Evolutionary conservation across 2,329 filamentous ascomycete species (phyloP), one percentile per base, ranked within the genome.

Genomic region (Aurifilum marmelostoma): DNA sequence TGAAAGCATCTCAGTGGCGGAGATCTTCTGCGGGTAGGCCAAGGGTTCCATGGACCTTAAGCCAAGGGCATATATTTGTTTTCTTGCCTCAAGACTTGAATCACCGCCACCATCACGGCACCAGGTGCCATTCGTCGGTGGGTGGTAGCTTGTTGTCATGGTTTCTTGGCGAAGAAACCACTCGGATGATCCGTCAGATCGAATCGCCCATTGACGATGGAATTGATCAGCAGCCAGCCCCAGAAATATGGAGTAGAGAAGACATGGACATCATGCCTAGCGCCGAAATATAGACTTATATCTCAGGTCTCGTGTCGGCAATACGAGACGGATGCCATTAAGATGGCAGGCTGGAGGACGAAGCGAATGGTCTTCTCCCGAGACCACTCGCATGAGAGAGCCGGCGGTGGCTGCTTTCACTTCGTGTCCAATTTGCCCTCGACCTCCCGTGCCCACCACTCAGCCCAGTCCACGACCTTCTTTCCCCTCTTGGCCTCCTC

Each of bases 401-500:
- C 24, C 12, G 24, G 24, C 27, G 24, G 14, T 29, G 52, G 43
- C 21, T 12, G 56, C n/a, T 9, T 21, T 52, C 34, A 54, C 29
- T 71, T 66, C 32, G 12, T 39, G 34, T 50, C 68, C 9, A 75
- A 60, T 58, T 72, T 74, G 37, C 63, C 70, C 63, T 75, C 81
- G 37, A 90, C 83, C 72, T 88, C 83, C 69, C 79, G 77, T 41
- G 80, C 79, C 93, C 93, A 97, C 92, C 93, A 97, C 61, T 85
- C 79, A 58, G 81, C 80, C 89, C 92, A 97, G 73, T 91, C 85
- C 4, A 98, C 80, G 9, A 96, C 89, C 76, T 86, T 89, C 75
- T 86, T 88, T 64, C 85, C 84, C 63, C 82, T 83, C 75, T 95
- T 87, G 6, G 95, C 93, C 75, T 97, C 92, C 80, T 98, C 96